Evolutionary conservation across 345 rosid species (phyloP).

Genomic region (Hypericum perforatum): DNA sequence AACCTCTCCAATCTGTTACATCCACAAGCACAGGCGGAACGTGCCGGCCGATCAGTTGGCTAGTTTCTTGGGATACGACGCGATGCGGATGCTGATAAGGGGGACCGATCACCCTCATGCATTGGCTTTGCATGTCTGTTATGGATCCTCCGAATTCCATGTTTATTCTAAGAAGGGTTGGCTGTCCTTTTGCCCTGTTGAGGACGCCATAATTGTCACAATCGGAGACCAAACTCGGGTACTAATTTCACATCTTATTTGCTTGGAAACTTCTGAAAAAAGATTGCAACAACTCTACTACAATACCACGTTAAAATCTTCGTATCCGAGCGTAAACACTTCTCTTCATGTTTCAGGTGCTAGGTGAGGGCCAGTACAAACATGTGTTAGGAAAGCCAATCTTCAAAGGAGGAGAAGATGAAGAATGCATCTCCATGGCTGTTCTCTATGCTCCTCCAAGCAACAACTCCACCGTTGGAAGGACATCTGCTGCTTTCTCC

Average conservation of each 20-base stretch:
- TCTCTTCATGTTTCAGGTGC: slow-evolving; percentile 16
- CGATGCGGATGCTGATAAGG: slow-evolving; percentile 62
- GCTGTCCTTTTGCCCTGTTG: slow-evolving; percentile 56
- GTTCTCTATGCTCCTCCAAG: slow-evolving; percentile 33
- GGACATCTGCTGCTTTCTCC: neutral
- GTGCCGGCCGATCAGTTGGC: slow-evolving; percentile 17
- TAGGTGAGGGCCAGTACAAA: slow-evolving; percentile 46
- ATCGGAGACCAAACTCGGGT: slow-evolving; percentile 75
- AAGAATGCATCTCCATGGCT: slow-evolving; percentile 40
- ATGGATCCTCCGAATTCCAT: slow-evolving; percentile 53
- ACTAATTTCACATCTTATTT: neutral
- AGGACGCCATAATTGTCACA: slow-evolving; percentile 56
- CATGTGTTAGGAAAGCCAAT: slow-evolving; percentile 59
- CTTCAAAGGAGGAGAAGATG: slow-evolving; percentile 28
- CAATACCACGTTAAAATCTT: no score
- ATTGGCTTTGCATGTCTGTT: slow-evolving; percentile 42
- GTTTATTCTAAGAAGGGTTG: slow-evolving; percentile 89
- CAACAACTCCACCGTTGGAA: neutral
- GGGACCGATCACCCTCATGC: slow-evolving; percentile 72
- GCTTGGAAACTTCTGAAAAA: neutral
- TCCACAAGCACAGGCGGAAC: slow-evolving; percentile 33
- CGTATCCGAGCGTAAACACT: neutral
- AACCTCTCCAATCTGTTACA: slow-evolving; percentile 26
- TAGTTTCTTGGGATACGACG: slow-evolving; percentile 42
- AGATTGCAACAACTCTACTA: neutral